Evolutionary conservation across 495 filamentous ascomycete genomes (phyloP).

Genomic region (Parathielavia appendiculata): DNA sequence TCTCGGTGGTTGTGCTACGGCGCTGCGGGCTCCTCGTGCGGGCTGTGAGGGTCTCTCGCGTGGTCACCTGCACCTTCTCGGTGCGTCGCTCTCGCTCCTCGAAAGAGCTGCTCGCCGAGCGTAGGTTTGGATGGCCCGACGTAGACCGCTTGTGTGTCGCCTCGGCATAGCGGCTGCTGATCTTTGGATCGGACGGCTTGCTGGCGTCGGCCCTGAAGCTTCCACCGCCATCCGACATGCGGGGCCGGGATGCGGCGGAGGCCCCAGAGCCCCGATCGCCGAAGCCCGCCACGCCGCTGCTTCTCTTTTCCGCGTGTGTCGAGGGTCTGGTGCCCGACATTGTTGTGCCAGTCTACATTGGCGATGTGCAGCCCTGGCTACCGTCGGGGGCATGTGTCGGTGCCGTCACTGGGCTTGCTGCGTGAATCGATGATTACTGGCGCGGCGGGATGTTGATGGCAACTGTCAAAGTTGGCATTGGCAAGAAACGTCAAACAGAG

Average conservation of each 20-base stretch:
- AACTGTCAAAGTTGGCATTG: too few species aligned
- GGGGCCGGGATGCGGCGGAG: slow-evolving; percentile 29
- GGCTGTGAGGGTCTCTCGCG: slow-evolving; percentile 57
- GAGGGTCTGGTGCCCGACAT: slow-evolving; percentile 37
- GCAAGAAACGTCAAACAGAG: background rate
- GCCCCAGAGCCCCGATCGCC: slow-evolving; percentile 23
- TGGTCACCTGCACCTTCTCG: slow-evolving; percentile 56
- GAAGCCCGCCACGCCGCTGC: slow-evolving; percentile 29
- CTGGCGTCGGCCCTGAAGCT: slow-evolving; percentile 26
- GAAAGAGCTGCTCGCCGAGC: slow-evolving; percentile 36
- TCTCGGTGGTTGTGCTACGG: slow-evolving; percentile 40
- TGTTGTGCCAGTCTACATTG: slow-evolving; percentile 31
- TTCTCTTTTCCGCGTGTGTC: slow-evolving; percentile 38
- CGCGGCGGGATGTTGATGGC: background rate
- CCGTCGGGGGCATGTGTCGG: slow-evolving; percentile 13
- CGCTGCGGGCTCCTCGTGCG: slow-evolving; percentile 63
- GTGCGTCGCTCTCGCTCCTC: slow-evolving; percentile 44
- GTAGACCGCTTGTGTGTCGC: slow-evolving; percentile 40
- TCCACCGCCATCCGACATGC: slow-evolving; percentile 27
- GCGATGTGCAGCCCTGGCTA: slow-evolving; percentile 10
- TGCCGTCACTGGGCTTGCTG: background rate
- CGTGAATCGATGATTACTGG: background rate
- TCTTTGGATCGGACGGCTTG: slow-evolving; percentile 22
- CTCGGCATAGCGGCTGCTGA: slow-evolving; percentile 16
- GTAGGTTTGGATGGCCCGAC: slow-evolving; percentile 35